phyloP scores from a whole-genome alignment of 1,284 basidiomycete species.

The Cyathus olla region DNA sequence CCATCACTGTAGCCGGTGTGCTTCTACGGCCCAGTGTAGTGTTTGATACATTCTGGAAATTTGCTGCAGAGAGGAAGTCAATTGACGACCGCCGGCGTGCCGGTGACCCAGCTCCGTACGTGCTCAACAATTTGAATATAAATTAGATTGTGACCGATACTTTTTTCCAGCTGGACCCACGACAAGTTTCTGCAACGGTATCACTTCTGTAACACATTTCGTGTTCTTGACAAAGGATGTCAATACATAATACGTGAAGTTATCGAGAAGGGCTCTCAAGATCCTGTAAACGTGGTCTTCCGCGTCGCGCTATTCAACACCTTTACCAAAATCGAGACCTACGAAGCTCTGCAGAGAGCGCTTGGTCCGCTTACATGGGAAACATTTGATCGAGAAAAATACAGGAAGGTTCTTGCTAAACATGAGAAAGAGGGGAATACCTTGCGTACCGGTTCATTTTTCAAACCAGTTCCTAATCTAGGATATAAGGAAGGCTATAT shows the following conservation, averaged over 20 bases:
- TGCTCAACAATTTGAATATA: slow-evolving; percentile 18
- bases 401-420: slow-evolving; percentile 56
- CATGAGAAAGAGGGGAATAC: slow-evolving; percentile 47
- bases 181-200: slow-evolving; percentile 60
- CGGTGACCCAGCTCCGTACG: slow-evolving; percentile 62
- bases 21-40: slow-evolving; percentile 56
- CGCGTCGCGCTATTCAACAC: slow-evolving; percentile 70
- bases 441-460: slow-evolving; percentile 74
- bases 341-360: slow-evolving; percentile 58
- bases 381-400: slow-evolving; percentile 57
- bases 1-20: slow-evolving; percentile 49
- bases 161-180: slow-evolving; percentile 61
- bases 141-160: no score
- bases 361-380: slow-evolving; percentile 66
- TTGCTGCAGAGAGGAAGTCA: slow-evolving; percentile 64
- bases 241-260: slow-evolving; percentile 71
- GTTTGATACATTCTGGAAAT: slow-evolving; percentile 70
- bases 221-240: slow-evolving; percentile 67
- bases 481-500: slow-evolving; percentile 54
- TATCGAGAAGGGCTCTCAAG: slow-evolving; percentile 70
- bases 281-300: slow-evolving; percentile 64
- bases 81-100: slow-evolving; percentile 64
- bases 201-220: slow-evolving; percentile 72
- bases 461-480: slow-evolving; percentile 68
- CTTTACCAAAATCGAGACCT: slow-evolving; percentile 72